Conservation (phyloP, 257 asterid species). For the Fraxinus excelsior region DNA sequence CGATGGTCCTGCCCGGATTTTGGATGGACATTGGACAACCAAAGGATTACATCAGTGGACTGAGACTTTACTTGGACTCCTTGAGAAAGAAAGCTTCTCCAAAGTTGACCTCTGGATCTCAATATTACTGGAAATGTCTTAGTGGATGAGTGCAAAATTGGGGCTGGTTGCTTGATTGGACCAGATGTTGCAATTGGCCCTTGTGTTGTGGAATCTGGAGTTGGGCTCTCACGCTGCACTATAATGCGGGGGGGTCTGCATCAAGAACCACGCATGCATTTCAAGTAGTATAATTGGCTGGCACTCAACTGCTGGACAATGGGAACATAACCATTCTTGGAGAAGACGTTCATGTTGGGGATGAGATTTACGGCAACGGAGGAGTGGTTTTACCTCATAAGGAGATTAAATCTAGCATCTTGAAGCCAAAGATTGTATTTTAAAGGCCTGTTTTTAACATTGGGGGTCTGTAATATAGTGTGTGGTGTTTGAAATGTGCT, state of each 20-base stretch:
- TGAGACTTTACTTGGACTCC: constrained; percentile 71
- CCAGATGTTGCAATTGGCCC: constrained; percentile 93
- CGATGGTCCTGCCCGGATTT: constrained; percentile 84
- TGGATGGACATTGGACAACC: constrained; percentile 99
- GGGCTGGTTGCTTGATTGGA: constrained; percentile 86
- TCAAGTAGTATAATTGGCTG: constrained; percentile 84
- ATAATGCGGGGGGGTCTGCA: constrained; percentile 85
- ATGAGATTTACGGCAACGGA: constrained; percentile 80
- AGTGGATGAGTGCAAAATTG: constrained; percentile 76
- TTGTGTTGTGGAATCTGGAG: constrained; percentile 77
- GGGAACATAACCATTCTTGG: constrained; percentile 93
- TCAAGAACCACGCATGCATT: constrained; percentile 76
- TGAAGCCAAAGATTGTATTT: constrained; percentile 88
- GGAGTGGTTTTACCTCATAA: constrained; percentile 89
- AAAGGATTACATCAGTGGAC: constrained; percentile 77
- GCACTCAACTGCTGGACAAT: constrained; percentile 88
- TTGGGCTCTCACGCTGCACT: constrained; percentile 86
- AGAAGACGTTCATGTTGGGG: constrained; percentile 86
- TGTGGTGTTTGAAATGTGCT: background rate
- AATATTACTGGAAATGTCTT: constrained; percentile 72
- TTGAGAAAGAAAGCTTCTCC: constrained; percentile 63
- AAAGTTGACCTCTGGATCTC: constrained; percentile 58
- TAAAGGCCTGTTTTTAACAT: constrained; percentile 33
- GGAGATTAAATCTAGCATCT: constrained; percentile 84
- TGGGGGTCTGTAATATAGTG: constrained; percentile 14